These are phyloP conservation scores for Colletotrichum spinosum DNA, from an alignment of 2,329 filamentous ascomycete genomes.

Conservation along the genomic window DNA sequence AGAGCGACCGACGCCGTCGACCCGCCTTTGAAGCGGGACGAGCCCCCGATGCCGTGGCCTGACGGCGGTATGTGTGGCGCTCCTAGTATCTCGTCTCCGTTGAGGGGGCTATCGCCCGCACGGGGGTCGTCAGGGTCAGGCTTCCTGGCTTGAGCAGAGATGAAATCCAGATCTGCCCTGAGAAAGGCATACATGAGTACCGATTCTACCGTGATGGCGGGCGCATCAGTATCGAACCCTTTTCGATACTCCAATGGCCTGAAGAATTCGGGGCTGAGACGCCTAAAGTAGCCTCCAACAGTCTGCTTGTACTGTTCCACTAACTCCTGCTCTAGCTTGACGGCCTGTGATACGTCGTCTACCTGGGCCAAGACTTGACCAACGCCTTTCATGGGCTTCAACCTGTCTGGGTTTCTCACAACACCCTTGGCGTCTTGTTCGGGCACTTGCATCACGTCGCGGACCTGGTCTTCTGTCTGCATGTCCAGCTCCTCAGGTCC, in stretches of 20 bases:
- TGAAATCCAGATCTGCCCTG: slow-evolving; percentile 93
- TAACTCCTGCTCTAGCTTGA: slow-evolving; percentile 76
- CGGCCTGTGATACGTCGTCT: slow-evolving; percentile 69
- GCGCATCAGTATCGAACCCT: slow-evolving; percentile 40
- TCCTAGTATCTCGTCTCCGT: slow-evolving; percentile 86
- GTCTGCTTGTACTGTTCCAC: slow-evolving; percentile 83
- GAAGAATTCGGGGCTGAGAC: slow-evolving; percentile 88
- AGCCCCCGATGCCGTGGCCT: slow-evolving; percentile 76
- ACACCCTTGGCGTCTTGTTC: slow-evolving; percentile 45
- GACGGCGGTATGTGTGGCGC: slow-evolving; percentile 65
- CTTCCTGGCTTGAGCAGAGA: slow-evolving; percentile 88
- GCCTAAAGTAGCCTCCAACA: slow-evolving; percentile 93
- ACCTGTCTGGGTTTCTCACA: slow-evolving; percentile 51
- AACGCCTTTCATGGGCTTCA: slow-evolving; percentile 51
- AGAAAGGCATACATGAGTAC: slow-evolving; percentile 93
- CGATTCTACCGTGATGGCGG: slow-evolving; percentile 74
- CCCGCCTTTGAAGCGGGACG: slow-evolving; percentile 87
- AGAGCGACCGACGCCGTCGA: slow-evolving; percentile 91
- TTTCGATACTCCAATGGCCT: slow-evolving; percentile 48
- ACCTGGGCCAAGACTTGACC: slow-evolving; percentile 61
- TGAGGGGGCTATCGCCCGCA: slow-evolving; percentile 80
- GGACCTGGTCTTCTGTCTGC: slow-evolving; percentile 61
- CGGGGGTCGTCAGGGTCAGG: slow-evolving; percentile 78
- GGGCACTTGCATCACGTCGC: slow-evolving; percentile 50
- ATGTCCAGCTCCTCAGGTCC: slow-evolving; percentile 56